Base-by-base conservation (phyloP, 441 rosid genomes). In the Gossypium lobatum region DNA sequence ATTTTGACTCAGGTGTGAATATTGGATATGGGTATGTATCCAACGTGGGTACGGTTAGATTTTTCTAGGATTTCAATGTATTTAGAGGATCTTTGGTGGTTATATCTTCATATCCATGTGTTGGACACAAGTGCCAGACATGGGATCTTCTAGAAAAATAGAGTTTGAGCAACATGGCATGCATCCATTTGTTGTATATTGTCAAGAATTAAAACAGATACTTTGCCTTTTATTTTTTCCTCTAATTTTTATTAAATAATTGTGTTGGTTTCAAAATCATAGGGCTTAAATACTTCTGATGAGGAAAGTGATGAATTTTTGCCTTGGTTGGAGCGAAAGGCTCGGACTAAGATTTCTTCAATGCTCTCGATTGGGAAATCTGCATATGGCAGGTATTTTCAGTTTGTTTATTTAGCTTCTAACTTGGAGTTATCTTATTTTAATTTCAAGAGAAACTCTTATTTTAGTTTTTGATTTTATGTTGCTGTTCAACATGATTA, bases 301-400 rank as follows among this genome's bases (percentile, higher is more conserved):
- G 80, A 81, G 62, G 90, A 75, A 0, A 83, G 83, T 73, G 75
- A 62, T 58, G 88, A 77, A 57, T 90, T 93, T 81, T 81, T 92
- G 83, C 91, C 91, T 2, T 93, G 98, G 97, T 74, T 93, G 81
- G 92, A 89, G 79, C 68, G 46, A 26, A 86, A 82, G 77, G 86
- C 95, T 70, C 91, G 92, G 72, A 77, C 65, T 7, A 78, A 83
- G 75, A 80, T 93, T 55, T 84, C 91, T 0, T 75, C 89, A 7
- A 73, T 77, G 64, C 89, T 92, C 63, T 83, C 88, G 6, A 85
- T 93, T 16, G 95, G 96, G 39, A 89, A 77, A 83, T 92, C 96
- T 16, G 61, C 61, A 5, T 75, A 80, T 55, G 95, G 97, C 76
- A 89, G 95, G 96, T 91, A 58, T 1, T 68, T 65, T 60, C 20